Percentiles rank a stretch among this genome's conserved stretches.
phyloP scores from a whole-genome alignment of 2,329 filamentous ascomycete genomes.

The Stylonectria norvegica region DNA sequence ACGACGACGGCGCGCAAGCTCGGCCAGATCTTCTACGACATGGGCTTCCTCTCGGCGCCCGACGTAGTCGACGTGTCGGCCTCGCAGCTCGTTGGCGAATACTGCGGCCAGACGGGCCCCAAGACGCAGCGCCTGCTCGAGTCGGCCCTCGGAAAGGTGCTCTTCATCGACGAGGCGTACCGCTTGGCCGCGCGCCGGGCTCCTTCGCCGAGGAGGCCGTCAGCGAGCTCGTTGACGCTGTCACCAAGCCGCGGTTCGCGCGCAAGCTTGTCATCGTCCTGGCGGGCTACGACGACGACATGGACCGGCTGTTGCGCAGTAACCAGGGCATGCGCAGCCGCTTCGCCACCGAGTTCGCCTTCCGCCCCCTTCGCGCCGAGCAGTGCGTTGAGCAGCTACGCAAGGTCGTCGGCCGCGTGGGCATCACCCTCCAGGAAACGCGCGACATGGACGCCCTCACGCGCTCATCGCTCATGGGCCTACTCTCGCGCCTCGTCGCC shows the following conservation, averaged over 20 bases:
- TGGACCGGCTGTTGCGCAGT: slow-evolving; percentile 57
- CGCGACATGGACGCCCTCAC: slow-evolving; percentile 22
- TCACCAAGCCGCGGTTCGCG: slow-evolving; percentile 53
- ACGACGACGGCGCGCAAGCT: slow-evolving; percentile 67
- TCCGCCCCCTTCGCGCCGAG: slow-evolving; percentile 43
- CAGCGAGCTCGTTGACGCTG: slow-evolving; percentile 48
- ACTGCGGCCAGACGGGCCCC: slow-evolving; percentile 64
- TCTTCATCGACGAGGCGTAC: slow-evolving; percentile 72
- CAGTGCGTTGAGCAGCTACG: slow-evolving; percentile 47
- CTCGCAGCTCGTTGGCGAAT: slow-evolving; percentile 65
- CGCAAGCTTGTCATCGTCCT: slow-evolving; percentile 63
- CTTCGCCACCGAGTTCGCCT: slow-evolving; percentile 60
- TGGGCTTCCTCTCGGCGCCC: slow-evolving; percentile 61
- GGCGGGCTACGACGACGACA: slow-evolving; percentile 64
- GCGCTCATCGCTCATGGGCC: slow-evolving; percentile 26
- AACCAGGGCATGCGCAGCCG: slow-evolving; percentile 62
- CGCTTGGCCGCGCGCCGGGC: slow-evolving; percentile 51
- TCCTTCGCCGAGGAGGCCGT: slow-evolving; percentile 54
- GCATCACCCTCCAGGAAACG: slow-evolving; percentile 28
- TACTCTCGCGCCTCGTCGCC: slow-evolving; percentile 40
- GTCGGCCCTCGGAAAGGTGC: slow-evolving; percentile 60
- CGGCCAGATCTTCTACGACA: slow-evolving; percentile 70
- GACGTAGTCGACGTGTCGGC: slow-evolving; percentile 66
- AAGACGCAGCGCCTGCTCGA: slow-evolving; percentile 60
- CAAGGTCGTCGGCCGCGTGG: slow-evolving; percentile 30